Conservation (phyloP, 2,329 filamentous ascomycete species). For the Ascochyta rabiei region DNA sequence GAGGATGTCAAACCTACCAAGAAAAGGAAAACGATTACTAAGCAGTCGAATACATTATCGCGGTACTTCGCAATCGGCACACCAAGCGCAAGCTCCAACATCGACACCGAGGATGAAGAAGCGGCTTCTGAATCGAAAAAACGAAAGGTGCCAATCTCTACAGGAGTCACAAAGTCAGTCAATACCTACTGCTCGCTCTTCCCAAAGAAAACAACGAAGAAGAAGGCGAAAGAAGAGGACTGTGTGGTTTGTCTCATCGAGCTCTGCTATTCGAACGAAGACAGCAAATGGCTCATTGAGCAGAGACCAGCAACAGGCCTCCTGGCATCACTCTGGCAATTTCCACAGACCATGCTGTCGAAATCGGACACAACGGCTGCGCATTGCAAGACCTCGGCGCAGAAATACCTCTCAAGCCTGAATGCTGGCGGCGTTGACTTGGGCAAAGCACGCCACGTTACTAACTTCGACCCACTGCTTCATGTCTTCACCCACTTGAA, state of each 20-base stretch:
- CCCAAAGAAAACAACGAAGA: conserved; percentile 44
- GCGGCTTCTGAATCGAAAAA: conserved; percentile 22
- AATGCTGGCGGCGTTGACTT: conserved; percentile 19
- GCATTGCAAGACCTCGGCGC: conserved; percentile 33
- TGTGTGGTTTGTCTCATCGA: conserved; percentile 43
- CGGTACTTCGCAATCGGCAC: conserved; percentile 37
- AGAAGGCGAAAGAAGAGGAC: conserved; percentile 42
- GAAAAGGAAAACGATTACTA: conserved; percentile 27
- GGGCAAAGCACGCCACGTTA: conserved; percentile 23
- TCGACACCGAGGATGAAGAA: conserved; percentile 16
- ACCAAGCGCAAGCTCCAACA: conserved; percentile 18
- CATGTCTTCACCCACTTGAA: conserved; percentile 46
- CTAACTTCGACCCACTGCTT: conserved; percentile 34
- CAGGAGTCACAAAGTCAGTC: conserved; percentile 19
- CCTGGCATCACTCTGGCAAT: conserved; percentile 42
- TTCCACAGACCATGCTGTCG: conserved; percentile 37
- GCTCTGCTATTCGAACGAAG: conserved; percentile 9
- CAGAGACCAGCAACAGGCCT: conserved; percentile 43
- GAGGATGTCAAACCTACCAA: conserved; percentile 26
- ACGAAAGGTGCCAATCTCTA: conserved; percentile 26
- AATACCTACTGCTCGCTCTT: conserved; percentile 43
- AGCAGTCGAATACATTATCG: conserved; percentile 35
- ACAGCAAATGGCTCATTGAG: conserved; percentile 44
- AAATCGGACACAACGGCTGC: conserved; percentile 22
- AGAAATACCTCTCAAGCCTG: conserved; percentile 29